Evolutionary conservation across 2,329 filamentous ascomycete genomes (phyloP), one percentile per base, ranked within the genome.

Genomic region (Penicillium sp.): DNA sequence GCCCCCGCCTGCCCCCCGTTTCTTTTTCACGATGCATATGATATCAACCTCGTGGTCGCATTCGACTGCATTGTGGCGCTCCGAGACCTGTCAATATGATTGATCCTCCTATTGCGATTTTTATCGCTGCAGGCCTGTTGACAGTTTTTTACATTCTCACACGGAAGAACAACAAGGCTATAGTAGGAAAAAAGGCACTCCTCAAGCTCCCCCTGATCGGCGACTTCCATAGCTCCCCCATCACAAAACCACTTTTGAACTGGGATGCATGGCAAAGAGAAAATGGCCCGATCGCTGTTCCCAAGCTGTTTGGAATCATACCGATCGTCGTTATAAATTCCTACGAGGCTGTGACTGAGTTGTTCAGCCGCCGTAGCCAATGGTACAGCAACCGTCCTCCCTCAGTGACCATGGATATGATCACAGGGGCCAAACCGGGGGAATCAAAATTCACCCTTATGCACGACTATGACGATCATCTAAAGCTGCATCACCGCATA

Each of bases 401-500:
- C 14, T 70, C 71, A 9, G 67, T 73, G 9, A 72, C 66, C 35
- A 69, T 67, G 57, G 74, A 74, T 34, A 73, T 75, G 36, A 74
- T 81, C 47, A 67, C 62, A 1, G 57, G 47, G 9, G 61, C 63
- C 10, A 18, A 51, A 10, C 59, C 55, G 2, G 64, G 64, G 1
- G 48, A 51, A 29, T 67, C 62, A 1, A 55, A 57, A 11, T 66
- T 66, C 38, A 66, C 63, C 14, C 65, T 82, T 29, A 79, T 81
- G 35, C 78, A 81, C 59, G 77, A 78, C 4, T 79, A 81, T 62
- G 79, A 79, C 43, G 79, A 81, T 50, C 72, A 74, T 19, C 81
- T 79, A 71, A 76, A 72, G 42, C 62, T 76, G 8, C 69, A 79
- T 36, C 70, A 79, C 36, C 77, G 73, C 44, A 69, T 79, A 8